phyloP scores from a whole-genome alignment of 2,329 filamentous ascomycete species.

The Claviceps humidiphila region DNA sequence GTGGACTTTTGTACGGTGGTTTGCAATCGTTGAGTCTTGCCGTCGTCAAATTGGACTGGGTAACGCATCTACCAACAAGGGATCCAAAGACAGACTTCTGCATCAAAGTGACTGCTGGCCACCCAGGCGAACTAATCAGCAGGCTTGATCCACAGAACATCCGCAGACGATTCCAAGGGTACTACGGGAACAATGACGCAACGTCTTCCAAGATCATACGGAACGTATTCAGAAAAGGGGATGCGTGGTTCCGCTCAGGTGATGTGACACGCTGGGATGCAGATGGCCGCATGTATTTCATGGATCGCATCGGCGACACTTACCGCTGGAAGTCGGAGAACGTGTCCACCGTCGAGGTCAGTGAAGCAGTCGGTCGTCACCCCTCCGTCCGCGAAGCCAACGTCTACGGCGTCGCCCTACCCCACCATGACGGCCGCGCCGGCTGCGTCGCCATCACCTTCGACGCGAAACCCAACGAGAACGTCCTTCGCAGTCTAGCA shows the following conservation, averaged over 20 bases:
- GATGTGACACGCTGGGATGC: constrained; percentile 60
- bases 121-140: constrained; percentile 65
- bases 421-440: constrained; percentile 70
- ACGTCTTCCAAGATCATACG: constrained; percentile 62
- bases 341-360: constrained; percentile 69
- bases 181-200: constrained; percentile 61
- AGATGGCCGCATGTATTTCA: constrained; percentile 66
- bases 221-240: constrained; percentile 59
- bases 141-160: constrained; percentile 53
- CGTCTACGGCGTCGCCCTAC: constrained; percentile 71
- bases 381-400: constrained; percentile 62
- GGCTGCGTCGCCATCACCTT: constrained; percentile 65
- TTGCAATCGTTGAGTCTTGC: constrained; percentile 37
- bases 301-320: constrained; percentile 67
- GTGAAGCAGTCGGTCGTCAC: constrained; percentile 58
- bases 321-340: constrained; percentile 78
- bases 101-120: constrained; percentile 39
- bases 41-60: constrained; percentile 58
- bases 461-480: constrained; percentile 30
- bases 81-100: constrained; percentile 60
- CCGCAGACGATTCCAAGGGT: constrained; percentile 60
- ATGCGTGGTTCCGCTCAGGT: constrained; percentile 75
- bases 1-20: constrained; percentile 46
- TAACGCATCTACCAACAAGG: constrained; percentile 53
- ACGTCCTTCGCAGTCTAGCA: constrained; percentile 45